Evolutionary conservation across 176 grass and related monocot species (phyloP), one percentile per base, ranked within the genome.

Genomic region (Tuctoria greenei): DNA sequence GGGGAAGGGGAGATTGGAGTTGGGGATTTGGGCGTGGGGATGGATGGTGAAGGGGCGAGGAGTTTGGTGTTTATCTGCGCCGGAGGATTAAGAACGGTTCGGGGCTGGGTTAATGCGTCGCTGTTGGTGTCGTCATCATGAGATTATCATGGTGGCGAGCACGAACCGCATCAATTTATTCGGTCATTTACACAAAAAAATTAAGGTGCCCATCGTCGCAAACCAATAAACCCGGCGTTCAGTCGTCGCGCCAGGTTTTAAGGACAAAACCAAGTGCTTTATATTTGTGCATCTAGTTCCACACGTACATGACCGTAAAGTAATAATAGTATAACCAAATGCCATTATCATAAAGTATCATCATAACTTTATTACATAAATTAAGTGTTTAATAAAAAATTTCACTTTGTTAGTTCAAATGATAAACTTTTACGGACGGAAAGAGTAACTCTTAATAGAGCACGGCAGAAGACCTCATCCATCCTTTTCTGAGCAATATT

Each of bases 1-100:
- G n/a, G 76, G 42, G 7, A 36, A 66, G 66, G 47, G 51, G 60
- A 39, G 51, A 52, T 67, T 68, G 67, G 64, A 43, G 84, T 78
- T 61, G 67, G 74, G 56, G 84, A 79, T 74, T 90, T 73, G 78
- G 3, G 10, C 41, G 66, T 16, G 56, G 57, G 43, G 45, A 76
- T 31, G 69, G 4, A 31, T 3, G 31, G 31, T 2, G 13, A 12
- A 74, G 25, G 55, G 10, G 76, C 62, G 10, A 57, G 21, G 35
- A 36, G 54, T 10, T 25, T 23, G 31, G 18, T 72, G 69, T 86
- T 86, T 78, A 90, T 84, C 74, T 76, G 49, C 67, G 25, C 40
- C 21, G 21, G 47, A 66, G 70, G 69, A 87, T 78, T 82, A 73
- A 83, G 45, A 47, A 51, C 45, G 45, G 45, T 47, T 47, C 45